A percentile compares a stretch with the other conserved stretches of the same genome.
These are phyloP conservation scores for Aeschynomene evenia DNA, from an alignment of 306 rosid species.

Conservation along the genomic window DNA sequence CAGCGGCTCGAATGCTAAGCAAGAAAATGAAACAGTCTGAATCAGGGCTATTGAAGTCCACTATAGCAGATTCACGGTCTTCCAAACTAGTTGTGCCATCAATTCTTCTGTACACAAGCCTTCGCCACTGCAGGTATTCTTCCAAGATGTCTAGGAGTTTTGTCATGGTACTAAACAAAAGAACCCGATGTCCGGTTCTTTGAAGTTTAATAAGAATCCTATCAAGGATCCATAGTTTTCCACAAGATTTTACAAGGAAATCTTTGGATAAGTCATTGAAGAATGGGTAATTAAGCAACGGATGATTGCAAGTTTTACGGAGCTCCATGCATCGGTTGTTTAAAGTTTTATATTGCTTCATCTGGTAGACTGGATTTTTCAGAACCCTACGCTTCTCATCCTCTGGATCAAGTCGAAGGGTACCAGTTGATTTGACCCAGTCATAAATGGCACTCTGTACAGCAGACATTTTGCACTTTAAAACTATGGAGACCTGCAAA, in stretches of 20 bases:
- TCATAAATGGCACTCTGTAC: slow-evolving; percentile 93
- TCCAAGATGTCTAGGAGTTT: slow-evolving; percentile 95
- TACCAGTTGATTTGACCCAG: slow-evolving; percentile 97
- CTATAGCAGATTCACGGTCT: slow-evolving; percentile 97
- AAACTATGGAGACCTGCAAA: slow-evolving; percentile 87
- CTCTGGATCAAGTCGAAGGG: slow-evolving; percentile 98
- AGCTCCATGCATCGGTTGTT: slow-evolving; percentile 99
- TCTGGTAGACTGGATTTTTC: slow-evolving; percentile 71
- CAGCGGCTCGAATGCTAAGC: slow-evolving; percentile 99
- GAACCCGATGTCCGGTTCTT: slow-evolving; percentile 92
- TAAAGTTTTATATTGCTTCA: slow-evolving; percentile 83
- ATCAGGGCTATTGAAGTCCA: slow-evolving; percentile 78
- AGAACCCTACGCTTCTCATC: slow-evolving; percentile 77
- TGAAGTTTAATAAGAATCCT: slow-evolving; percentile 92
- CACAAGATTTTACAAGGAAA: slow-evolving; percentile 86
- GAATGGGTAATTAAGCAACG: slow-evolving; percentile 89
- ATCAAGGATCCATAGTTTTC: slow-evolving; percentile 95
- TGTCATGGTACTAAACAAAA: slow-evolving; percentile 98
- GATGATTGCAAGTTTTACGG: slow-evolving; percentile 97
- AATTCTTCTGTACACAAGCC: slow-evolving; percentile 85
- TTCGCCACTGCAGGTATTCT: slow-evolving; percentile 96
- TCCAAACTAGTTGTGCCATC: slow-evolving; percentile 99
- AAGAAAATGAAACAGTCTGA: slow-evolving; percentile 95
- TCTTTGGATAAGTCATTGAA: slow-evolving; percentile 86
- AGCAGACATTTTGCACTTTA: slow-evolving; percentile 91